Base-by-base conservation (phyloP, 164 flowering plant species). In the Vitis rotundifolia region DNA sequence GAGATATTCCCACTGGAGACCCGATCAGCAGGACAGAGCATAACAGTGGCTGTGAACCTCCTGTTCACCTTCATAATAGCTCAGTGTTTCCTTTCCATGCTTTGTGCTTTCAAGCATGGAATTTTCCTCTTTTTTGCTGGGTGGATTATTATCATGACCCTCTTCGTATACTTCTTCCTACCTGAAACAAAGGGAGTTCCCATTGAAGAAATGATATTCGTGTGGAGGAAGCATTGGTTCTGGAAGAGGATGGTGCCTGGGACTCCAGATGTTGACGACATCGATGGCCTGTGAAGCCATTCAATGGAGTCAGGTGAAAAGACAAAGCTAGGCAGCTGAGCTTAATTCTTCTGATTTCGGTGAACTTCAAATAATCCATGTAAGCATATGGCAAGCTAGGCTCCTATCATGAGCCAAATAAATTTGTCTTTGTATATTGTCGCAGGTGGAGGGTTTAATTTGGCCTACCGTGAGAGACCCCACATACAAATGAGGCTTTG, bases 171-270 rank as follows among this genome's bases (percentile, higher is more conserved):
- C 67, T 1, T 81, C 54, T 80, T 85, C 67, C 71, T 85, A 19
- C 86, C 88, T 11, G 88, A 85, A 73, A 85, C 88, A 50, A 85
- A 85, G 49, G 83, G 84, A 29, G 80, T 85, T 13, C 86, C 88
- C 3, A 85, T 85, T 37, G 88, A 85, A 66, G 84, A 82, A 79
- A 81, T 86, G 83, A 68, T 68, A 19, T 47, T 71, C 22, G 0
- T 82, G 57, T 83, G 84, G 85, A 78, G 69, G 61, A 78, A 78
- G 65, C 89, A 86, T 51, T 82, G 84, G 87, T 83, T 84, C 68
- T 86, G 87, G 87, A 79, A 77, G 64, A 80, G 60, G 54, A 68
- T 78, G 18, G 66, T 79, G 68, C 81, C 79, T 53, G 62, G 6
- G 13, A 8, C 3, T 59, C 37, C 65, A 3, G 70, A 62, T 14